These are phyloP conservation scores for Centrapalus pauciflorus DNA, from an alignment of 129 eudicot species.

Conservation along the genomic window DNA sequence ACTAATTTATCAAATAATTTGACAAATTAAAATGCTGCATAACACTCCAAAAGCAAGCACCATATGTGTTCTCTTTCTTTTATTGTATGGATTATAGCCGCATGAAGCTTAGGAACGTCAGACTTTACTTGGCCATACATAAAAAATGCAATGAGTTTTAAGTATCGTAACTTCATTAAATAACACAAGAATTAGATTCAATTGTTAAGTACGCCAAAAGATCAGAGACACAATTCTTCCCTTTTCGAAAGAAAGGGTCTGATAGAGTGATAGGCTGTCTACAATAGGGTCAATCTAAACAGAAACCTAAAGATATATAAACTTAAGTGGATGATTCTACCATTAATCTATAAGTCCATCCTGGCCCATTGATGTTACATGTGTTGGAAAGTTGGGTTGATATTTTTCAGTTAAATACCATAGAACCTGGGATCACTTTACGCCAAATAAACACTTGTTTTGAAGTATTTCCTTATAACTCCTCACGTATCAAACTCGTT, in stretches of 20 bases:
- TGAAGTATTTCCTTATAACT: conserved; percentile 17
- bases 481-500: conserved; percentile 22
- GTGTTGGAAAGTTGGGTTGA: conserved; percentile 17
- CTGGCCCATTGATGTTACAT: conserved; percentile 28
- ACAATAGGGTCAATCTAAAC: conserved; percentile 13
- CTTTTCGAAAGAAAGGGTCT: conserved; percentile 8
- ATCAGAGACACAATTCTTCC: conserved; percentile 12
- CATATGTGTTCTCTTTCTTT: not conserved
- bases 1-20: not conserved
- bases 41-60: not conserved
- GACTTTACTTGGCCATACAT: too few relatives aligned
- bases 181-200: not conserved
- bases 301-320: conserved; percentile 20
- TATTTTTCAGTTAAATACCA: conserved; percentile 9
- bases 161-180: conserved; percentile 13
- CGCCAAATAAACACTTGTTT: conserved; percentile 12
- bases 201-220: conserved; percentile 19
- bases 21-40: not conserved
- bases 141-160: too few relatives aligned
- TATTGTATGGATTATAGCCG: not conserved
- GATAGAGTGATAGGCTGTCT: conserved; percentile 4
- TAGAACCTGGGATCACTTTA: conserved; percentile 8
- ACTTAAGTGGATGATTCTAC: conserved; percentile 30
- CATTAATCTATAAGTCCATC: conserved; percentile 10
- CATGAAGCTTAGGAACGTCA: not conserved